Conservation (phyloP, 2,329 filamentous ascomycete genomes). For the Ambrosiella beaveri region DNA sequence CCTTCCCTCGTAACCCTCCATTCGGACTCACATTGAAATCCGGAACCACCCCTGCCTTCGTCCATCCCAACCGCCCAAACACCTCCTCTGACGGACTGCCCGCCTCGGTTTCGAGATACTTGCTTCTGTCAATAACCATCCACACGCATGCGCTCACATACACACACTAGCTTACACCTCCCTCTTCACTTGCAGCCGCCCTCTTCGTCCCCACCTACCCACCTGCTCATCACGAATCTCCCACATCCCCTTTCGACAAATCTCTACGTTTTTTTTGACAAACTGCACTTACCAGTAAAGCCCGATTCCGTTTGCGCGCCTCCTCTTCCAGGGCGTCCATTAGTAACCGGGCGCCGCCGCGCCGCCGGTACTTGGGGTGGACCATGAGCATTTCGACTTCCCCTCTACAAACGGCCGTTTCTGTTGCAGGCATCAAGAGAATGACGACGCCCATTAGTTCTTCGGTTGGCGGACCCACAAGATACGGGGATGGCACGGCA, state of each 20-base stretch:
- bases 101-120: slow-evolving; percentile 36
- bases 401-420: slow-evolving; percentile 39
- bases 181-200: too few relatives aligned
- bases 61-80: slow-evolving; percentile 40
- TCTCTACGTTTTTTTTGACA: background rate
- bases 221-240: background rate
- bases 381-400: slow-evolving; percentile 42
- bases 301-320: slow-evolving; percentile 30
- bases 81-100: slow-evolving; percentile 34
- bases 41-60: slow-evolving; percentile 36
- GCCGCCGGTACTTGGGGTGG: slow-evolving; percentile 30
- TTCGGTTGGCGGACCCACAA: slow-evolving; percentile 18
- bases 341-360: slow-evolving; percentile 34
- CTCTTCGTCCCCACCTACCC: background rate
- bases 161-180: too few relatives aligned
- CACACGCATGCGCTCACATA: too few relatives aligned
- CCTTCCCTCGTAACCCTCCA: slow-evolving; percentile 31
- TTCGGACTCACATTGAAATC: slow-evolving; percentile 33
- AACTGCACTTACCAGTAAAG: slow-evolving; percentile 31
- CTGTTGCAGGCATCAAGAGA: slow-evolving; percentile 31
- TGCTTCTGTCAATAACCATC: background rate
- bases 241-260: background rate
- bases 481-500: background rate
- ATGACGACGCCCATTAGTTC: slow-evolving; percentile 39
- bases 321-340: slow-evolving; percentile 38